Evolutionary conservation across 768 basidiomycete species (phyloP), one percentile per base, ranked within the genome.

Genomic region (Gymnopilus dilepis): DNA sequence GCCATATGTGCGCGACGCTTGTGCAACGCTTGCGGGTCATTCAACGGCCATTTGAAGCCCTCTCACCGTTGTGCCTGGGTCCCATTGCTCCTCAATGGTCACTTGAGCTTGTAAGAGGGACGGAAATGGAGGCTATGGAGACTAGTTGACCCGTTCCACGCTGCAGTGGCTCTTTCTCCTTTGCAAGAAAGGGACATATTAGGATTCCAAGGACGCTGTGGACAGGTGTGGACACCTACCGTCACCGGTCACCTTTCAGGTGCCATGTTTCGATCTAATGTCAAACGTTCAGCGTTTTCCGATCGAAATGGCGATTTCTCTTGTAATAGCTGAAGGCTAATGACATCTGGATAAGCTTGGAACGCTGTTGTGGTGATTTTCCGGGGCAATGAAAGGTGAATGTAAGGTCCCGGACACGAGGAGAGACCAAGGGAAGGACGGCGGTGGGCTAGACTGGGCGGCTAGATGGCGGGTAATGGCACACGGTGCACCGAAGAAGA

Each of bases 381-480:
- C 13, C 52, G 52, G 52, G 21, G 37, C 21, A 54, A 40, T 6
- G n/a, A 50, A 50, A 50, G 48, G 48, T n/a, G 30, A 31, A 50
- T 30, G 26, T 50, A 31, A 50, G 19, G 19, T 28, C 26, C 48
- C 48, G 48, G 26, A 26, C 15, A 48, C 12, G 48, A 31, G 48
- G 19, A 28, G 9, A n/a, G 40, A 30, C 24, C 30, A n/a, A n/a
- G n/a, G n/a, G n/a, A n/a, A n/a, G n/a, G n/a, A n/a, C n/a, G n/a
- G 34, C 12, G 34, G 6, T n/a, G 31, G 21, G 34, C 37, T 40
- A 19, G 47, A 28, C 26, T 50, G 30, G 47, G 22, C 45, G 45
- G 45, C 47, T 48, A 17, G 47, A 28, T 26, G 47, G 28, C 47
- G 47, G 4, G 24, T 48, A 26, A 28, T n/a, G 26, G 24, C 43